Evolutionary conservation across 768 basidiomycete genomes (phyloP), one percentile per base, ranked within the genome.

Genomic region (Suillus ampliporus): DNA sequence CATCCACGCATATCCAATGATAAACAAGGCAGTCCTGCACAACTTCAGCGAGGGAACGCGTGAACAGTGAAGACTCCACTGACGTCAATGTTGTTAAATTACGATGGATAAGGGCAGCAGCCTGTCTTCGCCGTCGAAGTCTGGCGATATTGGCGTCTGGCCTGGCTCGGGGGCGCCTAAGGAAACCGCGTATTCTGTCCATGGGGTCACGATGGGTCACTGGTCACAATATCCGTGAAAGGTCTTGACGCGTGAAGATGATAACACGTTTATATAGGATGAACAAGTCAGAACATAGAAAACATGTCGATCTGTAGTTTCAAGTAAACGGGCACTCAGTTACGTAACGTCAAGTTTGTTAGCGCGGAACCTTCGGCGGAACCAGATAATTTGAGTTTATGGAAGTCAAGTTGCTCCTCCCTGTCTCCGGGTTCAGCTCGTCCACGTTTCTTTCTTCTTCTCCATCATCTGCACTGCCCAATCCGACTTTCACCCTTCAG

Each of bases 1-100:
- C 76, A 97, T 84, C 94, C 95, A 99, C n/a, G 85, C 54, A 73
- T 93, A 88, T 14, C 95, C 95, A 5, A 79, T 77, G 28, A 81
- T 58, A 58, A 94, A 83, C 28, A 97, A 76, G 5, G 78, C 48
- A 3, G 83, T 65, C 73, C 93, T 93, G 62, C 21, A 51, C 23
- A 11, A 58, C 35, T n/a, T 69, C 37, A 60, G 57, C 5, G 58
- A 53, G 41, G 51, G 57, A 26, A 68, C 64, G 53, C 61, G 51
- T 28, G 38, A 3, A 43, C 26, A 23, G 11, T 21, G 7, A 10
- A 37, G 40, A 44, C 6, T 21, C 4, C 11, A 73, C 74, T 61
- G 53, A 75, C 76, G 68, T 76, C 57, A 77, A 67, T 44, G 52
- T 68, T 68, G 71, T 74, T 64, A 72, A 76, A 71, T 67, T 64